Evolutionary conservation across 306 rosid genomes (phyloP), one percentile per base, ranked within the genome.

Genomic region (Hippophae gyantsensis): DNA sequence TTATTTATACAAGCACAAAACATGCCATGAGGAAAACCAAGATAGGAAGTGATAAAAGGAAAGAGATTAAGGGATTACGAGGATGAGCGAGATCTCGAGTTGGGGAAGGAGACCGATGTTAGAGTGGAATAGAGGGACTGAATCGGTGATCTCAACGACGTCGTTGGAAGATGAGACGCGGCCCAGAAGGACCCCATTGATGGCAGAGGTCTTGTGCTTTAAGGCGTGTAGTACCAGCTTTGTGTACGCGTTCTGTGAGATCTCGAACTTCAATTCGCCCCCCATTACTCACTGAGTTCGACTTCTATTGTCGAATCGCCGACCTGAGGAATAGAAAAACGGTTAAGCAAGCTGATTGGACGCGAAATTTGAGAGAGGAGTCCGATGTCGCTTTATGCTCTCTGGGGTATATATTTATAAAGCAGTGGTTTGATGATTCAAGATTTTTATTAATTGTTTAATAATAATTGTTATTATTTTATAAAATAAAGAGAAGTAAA

Each of bases 61-160:
- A 10, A 26, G 61, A 38, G 61, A 42, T 4, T 32, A 32, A 2
- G 56, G 4, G 54, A 23, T 52, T 58, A 92, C 98, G 76, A 92
- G 84, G 40, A 92, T 75, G 53, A 92, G 98, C n/a, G 98, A 83
- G 74, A 88, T 92, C 84, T 92, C 98, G 47, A 92, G 80, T 73
- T 83, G 96, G 7, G 98, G 98, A 57, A 92, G 98, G 52, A 92
- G 98, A 40, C 95, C 80, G 70, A 88, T 59, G 74, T 79, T 84
- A 57, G 98, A 81, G 73, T 92, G 98, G 71, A 92, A 88, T 11
- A 92, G 93, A 74, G 98, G 98, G 65, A 92, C 93, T 10, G 98
- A 80, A 61, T 92, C 98, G 60, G 79, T 32, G 73, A 92, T 83
- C 73, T 83, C 83, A 7, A 92, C 79, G 76, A 80, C 69, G 62